Conservation (phyloP, 306 rosid species). For the Citrullus amarus region DNA sequence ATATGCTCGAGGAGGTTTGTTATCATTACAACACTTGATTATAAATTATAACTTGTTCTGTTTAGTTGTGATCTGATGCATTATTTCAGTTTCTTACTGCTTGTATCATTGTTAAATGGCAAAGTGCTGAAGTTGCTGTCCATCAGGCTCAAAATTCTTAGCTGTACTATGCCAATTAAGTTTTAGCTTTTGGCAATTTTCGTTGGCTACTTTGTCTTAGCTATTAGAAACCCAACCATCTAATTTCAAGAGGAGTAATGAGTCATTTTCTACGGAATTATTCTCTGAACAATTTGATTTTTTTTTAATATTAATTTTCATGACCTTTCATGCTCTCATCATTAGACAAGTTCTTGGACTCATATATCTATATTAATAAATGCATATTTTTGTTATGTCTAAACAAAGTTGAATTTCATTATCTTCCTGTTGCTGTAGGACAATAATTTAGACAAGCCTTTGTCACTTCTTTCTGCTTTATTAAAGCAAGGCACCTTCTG, state of each 20-base stretch:
- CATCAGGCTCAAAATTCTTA: background rate
- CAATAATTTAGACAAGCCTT: slow-evolving; percentile 1
- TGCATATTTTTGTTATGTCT: background rate
- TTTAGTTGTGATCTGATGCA: background rate
- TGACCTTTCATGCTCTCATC: background rate
- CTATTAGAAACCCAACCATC: background rate
- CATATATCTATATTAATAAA: background rate
- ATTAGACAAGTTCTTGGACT: background rate
- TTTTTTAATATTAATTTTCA: background rate
- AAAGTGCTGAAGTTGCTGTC: background rate
- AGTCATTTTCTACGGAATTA: background rate
- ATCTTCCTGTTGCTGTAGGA: slow-evolving; percentile 17
- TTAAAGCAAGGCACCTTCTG: background rate
- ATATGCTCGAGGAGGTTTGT: slow-evolving; percentile 89
- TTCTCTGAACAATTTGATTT: background rate
- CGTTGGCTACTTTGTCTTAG: background rate
- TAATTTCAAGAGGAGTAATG: background rate
- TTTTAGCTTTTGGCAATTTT: background rate
- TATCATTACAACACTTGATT: background rate
- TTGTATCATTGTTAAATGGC: background rate
- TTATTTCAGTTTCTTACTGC: background rate
- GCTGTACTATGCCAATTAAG: background rate
- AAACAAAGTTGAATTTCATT: background rate
- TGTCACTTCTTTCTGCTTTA: slow-evolving; percentile 2
- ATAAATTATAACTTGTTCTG: background rate